These are phyloP conservation scores for Porpolomopsis calyptriformis DNA, from an alignment of 768 basidiomycete genomes.

Conservation along the genomic window DNA sequence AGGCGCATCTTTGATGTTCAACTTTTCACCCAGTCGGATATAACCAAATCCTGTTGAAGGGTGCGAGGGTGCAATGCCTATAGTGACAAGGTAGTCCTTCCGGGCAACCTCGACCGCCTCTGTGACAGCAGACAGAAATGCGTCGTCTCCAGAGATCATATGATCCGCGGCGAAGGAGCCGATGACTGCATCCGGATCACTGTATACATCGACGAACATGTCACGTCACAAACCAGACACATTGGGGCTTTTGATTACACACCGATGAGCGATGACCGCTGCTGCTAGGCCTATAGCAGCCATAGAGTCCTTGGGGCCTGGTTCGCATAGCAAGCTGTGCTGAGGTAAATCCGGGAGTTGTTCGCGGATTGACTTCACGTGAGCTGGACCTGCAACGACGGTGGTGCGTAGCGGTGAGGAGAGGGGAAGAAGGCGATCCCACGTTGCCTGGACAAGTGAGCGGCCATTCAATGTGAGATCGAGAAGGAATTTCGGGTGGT, in stretches of 20 bases:
- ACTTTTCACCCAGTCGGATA: conserved; percentile 69
- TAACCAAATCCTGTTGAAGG: conserved; percentile 87
- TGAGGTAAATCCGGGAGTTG: conserved; percentile 69
- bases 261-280: conserved; percentile 56
- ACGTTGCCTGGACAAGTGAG: conserved; percentile 83
- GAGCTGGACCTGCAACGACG: conserved; percentile 72
- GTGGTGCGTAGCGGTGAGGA: conserved; percentile 63
- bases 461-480: conserved; percentile 80
- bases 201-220: background rate
- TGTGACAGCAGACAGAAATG: conserved; percentile 73
- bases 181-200: conserved; percentile 70
- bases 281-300: conserved; percentile 85
- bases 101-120: conserved; percentile 80
- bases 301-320: conserved; percentile 84
- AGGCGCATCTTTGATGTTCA: conserved; percentile 57
- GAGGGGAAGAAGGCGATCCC: conserved; percentile 80
- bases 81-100: conserved; percentile 74
- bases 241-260: background rate
- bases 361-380: conserved; percentile 61
- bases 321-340: conserved; percentile 71
- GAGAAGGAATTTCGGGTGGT: conserved; percentile 78
- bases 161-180: conserved; percentile 88
- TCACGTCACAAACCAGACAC: background rate
- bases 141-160: conserved; percentile 87
- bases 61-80: conserved; percentile 83